phyloP scores from a whole-genome alignment of 2,329 filamentous ascomycete species.

The Neodidymelliopsis sp. region DNA sequence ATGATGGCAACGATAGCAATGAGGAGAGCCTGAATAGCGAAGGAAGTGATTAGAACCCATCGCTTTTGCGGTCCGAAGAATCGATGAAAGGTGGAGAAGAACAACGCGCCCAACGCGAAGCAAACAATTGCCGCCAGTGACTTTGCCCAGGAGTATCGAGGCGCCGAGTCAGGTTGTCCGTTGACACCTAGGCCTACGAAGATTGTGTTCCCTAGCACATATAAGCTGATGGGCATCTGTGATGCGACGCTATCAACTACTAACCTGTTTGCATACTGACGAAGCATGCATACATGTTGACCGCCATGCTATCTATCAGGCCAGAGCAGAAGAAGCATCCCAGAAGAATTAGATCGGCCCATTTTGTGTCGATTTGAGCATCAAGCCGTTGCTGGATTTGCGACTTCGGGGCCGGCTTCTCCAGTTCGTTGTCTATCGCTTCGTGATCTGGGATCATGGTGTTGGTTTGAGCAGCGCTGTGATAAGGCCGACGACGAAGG shows the following conservation, averaged over 20 bases:
- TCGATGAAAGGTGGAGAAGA: constrained; percentile 62
- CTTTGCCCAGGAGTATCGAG: constrained; percentile 33
- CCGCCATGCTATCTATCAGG: constrained; percentile 57
- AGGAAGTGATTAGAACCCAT: constrained; percentile 59
- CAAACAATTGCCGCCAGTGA: constrained; percentile 55
- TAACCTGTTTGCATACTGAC: constrained; percentile 62
- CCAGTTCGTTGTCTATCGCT: constrained; percentile 1
- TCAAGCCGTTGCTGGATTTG: constrained; percentile 16
- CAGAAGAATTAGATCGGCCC: constrained; percentile 44
- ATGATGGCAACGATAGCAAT: constrained; percentile 63
- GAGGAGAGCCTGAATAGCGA: constrained; percentile 58
- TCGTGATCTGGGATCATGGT: constrained; percentile 2
- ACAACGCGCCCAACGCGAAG: constrained; percentile 55
- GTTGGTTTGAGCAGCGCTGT: not conserved
- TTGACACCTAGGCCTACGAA: constrained; percentile 68
- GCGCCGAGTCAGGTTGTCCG: constrained; percentile 58
- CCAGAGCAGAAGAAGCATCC: constrained; percentile 57
- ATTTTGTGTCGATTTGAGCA: constrained; percentile 21
- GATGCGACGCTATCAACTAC: not conserved
- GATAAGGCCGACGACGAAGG: not conserved
- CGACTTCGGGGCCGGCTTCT: constrained; percentile 8
- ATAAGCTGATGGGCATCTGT: constrained; percentile 2
- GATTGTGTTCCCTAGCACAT: constrained; percentile 65
- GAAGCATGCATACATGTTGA: constrained; percentile 59
- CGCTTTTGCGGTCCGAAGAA: constrained; percentile 61